Base-by-base conservation (phyloP, 208 protist genomes). In the Crithidia fasciculata region DNA sequence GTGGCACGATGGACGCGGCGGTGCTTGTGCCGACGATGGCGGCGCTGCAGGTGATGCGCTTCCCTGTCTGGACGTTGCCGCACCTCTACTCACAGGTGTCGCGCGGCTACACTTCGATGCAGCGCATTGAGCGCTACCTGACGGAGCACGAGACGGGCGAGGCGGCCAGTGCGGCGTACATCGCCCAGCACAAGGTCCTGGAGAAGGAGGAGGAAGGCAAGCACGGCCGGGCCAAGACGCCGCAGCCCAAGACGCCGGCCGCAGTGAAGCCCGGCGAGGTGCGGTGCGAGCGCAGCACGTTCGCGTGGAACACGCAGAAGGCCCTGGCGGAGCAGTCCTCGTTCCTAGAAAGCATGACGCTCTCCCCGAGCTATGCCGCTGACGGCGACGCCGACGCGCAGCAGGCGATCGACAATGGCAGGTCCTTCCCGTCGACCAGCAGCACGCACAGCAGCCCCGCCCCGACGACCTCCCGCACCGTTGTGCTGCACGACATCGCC, bases 1-100 rank as follows among this genome's bases (percentile, higher is more conserved):
- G 83, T 49, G 83, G 84, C 37, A 72, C 69, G 44, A 89, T 89
- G 87, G 81, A 88, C 50, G 87, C 81, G 19, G 72, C 84, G 41
- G 87, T 88, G 54, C 69, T 95, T 36, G 81, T 95, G 49, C 90
- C 90, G 16, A 82, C 90, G 36, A 86, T 92, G 74, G 90, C 88
- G 3, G 85, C 85, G 15, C 81, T 95, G 63, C 83, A 88, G 69
- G 73, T 92, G 19, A 78, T 95, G 79, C 90, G 90, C 47, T 89
- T 87, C 69, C 84, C 87, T 5, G 65, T 95, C 28, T 88, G 78
- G 83, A 87, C 86, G 10, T 74, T 89, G 55, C 87, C 90, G 49
- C 75, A 82, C 43, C 64, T 95, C 53, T 85, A 91, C 59, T 81
- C 82, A 47, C 80, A 85, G 60, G 81, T 92, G 19, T 77, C 85